Percentiles rank a stretch among this genome's conserved stretches.
Conservation (phyloP, 176 grass and related monocot species). For the Juncus inflexus region DNA sequence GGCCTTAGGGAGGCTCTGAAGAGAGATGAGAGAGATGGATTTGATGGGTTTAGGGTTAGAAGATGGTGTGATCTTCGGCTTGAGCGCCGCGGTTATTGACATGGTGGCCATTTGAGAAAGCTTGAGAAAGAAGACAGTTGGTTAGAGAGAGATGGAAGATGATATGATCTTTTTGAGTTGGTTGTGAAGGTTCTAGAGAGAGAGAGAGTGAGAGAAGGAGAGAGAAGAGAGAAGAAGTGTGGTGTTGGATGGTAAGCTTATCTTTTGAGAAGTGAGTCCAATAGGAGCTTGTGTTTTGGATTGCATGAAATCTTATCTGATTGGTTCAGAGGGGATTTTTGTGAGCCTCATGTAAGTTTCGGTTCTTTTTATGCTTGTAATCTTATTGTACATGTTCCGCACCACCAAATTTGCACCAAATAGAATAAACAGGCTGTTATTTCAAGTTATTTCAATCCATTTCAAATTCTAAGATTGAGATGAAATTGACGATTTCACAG, state of each 20-base stretch:
- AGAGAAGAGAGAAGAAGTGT: conserved; percentile 21
- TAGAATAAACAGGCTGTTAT: no score
- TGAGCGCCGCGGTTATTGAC: conserved; percentile 58
- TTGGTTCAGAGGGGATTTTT: neutral
- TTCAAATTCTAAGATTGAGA: no score
- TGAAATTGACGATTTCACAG: no score
- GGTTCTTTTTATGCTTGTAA: no score
- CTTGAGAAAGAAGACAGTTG: neutral
- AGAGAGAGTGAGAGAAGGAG: conserved; percentile 22
- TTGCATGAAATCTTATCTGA: conserved; percentile 32
- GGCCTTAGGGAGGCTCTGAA: conserved; percentile 20
- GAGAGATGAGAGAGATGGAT: conserved; percentile 41
- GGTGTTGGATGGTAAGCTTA: conserved; percentile 41
- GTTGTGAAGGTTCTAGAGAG: neutral
- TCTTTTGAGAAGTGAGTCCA: conserved; percentile 31
- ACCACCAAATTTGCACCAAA: no score
- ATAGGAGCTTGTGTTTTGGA: conserved; percentile 28
- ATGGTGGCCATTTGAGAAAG: conserved; percentile 54
- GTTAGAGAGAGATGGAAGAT: neutral
- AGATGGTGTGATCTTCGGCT: conserved; percentile 38
- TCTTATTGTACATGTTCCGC: neutral
- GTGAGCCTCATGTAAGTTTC: conserved; percentile 4
- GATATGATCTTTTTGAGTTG: conserved; percentile 19
- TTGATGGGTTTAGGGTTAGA: conserved; percentile 8
- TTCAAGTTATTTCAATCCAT: no score